phyloP scores from a whole-genome alignment of 768 basidiomycete genomes.

The Amanita molliuscula region DNA sequence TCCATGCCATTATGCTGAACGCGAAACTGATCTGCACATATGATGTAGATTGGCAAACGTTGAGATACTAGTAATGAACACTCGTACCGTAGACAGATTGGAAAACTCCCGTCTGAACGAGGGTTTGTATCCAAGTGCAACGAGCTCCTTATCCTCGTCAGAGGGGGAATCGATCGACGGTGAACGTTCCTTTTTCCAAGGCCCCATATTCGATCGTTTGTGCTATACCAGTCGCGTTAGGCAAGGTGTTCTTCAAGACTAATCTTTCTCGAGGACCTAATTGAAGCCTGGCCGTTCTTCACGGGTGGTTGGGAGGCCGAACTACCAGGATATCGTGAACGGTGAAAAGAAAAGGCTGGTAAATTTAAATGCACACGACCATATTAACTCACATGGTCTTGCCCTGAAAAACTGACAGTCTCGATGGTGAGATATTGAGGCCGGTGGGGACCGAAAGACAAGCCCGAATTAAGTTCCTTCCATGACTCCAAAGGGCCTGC shows the following conservation, averaged over 20 bases:
- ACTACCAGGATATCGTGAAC: background rate
- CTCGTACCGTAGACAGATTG: conserved; percentile 62
- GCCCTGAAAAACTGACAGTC: too few species aligned
- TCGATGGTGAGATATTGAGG: too few species aligned
- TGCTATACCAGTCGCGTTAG: too few species aligned
- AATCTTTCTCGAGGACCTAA: too few species aligned
- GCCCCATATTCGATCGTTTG: background rate
- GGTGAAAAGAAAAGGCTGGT: background rate
- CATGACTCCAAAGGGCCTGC: too few species aligned
- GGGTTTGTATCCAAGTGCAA: conserved; percentile 62
- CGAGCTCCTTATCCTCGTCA: conserved; percentile 56
- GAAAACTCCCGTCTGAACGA: conserved; percentile 83
- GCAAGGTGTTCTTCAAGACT: too few species aligned
- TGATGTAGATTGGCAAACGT: conserved; percentile 1
- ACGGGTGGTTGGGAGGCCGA: too few species aligned
- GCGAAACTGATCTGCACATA: conserved; percentile 53
- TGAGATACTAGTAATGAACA: background rate
- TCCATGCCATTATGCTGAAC: conserved; percentile 64
- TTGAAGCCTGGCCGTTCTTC: too few species aligned
- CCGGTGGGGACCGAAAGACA: too few species aligned
- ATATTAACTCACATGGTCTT: background rate
- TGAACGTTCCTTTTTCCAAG: background rate
- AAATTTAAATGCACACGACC: background rate
- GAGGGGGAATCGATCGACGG: background rate
- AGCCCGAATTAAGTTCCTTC: too few species aligned